Percentiles rank a stretch among this genome's conserved stretches.
These are phyloP conservation scores for Panicum miliaceum DNA, from an alignment of 176 grass and related monocot genomes.

Conservation along the genomic window DNA sequence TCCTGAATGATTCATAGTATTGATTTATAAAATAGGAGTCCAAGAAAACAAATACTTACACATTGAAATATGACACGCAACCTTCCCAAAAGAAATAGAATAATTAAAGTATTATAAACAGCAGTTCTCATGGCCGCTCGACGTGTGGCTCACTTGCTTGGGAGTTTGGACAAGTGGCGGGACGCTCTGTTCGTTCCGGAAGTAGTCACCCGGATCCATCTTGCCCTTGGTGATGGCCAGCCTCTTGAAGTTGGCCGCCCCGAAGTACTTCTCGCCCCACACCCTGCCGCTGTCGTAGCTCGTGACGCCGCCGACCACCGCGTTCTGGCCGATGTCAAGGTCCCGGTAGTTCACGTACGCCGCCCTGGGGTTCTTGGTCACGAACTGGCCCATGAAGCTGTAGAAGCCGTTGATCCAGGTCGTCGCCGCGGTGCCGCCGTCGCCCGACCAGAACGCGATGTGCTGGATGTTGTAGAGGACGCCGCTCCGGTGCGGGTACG, in stretches of 20 bases:
- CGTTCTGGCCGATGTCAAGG: slow-evolving; percentile 57
- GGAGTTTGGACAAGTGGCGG: slow-evolving; percentile 22
- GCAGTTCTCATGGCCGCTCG: no score
- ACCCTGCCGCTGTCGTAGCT: slow-evolving; percentile 30
- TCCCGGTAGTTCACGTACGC: slow-evolving; percentile 63
- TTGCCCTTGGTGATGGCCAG: slow-evolving; percentile 37
- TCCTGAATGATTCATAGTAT: no score
- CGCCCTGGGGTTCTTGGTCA: slow-evolving; percentile 45
- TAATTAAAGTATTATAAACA: no score
- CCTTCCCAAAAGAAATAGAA: no score
- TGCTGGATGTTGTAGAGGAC: slow-evolving; percentile 63
- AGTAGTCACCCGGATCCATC: slow-evolving; percentile 46
- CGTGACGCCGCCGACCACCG: background rate
- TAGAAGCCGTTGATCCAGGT: slow-evolving; percentile 37
- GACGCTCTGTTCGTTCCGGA: slow-evolving; percentile 58
- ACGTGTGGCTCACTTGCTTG: no score
- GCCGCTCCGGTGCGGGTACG: slow-evolving; percentile 52
- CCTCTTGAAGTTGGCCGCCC: slow-evolving; percentile 44
- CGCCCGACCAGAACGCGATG: slow-evolving; percentile 33
- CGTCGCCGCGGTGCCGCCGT: background rate
- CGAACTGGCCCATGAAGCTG: slow-evolving; percentile 31
- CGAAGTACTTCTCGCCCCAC: slow-evolving; percentile 49
- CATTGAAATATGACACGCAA: background rate
- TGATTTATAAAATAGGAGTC: no score
- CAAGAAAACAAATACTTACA: background rate